Conservation (phyloP, 2,329 filamentous ascomycete species). For the Talaromyces marneffei region DNA sequence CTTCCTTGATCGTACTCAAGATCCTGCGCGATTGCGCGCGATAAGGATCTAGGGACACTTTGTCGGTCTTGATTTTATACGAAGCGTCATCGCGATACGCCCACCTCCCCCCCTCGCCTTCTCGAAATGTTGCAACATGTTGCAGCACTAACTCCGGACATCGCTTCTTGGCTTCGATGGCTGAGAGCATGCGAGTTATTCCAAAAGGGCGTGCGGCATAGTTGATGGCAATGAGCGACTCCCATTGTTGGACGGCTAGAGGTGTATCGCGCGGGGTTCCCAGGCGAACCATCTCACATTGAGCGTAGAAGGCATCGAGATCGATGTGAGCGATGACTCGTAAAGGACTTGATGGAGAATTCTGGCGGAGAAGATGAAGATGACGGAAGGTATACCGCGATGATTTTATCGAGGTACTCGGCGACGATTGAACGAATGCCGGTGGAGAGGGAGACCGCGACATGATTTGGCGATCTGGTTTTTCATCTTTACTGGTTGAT, state of each 20-base stretch:
- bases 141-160: slow-evolving; percentile 81
- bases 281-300: slow-evolving; percentile 89
- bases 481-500: not conserved
- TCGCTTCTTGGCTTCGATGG: slow-evolving; percentile 74
- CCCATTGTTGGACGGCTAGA: slow-evolving; percentile 92
- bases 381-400: slow-evolving; percentile 85
- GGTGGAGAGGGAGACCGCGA: slow-evolving; percentile 69
- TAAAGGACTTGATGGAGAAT: slow-evolving; percentile 66
- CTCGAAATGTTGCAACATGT: slow-evolving; percentile 91
- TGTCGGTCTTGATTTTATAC: slow-evolving; percentile 75
- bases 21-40: slow-evolving; percentile 79
- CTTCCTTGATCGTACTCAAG: slow-evolving; percentile 68
- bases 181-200: slow-evolving; percentile 70
- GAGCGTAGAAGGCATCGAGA: slow-evolving; percentile 94
- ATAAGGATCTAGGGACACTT: slow-evolving; percentile 92
- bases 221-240: slow-evolving; percentile 92
- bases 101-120: slow-evolving; percentile 80
- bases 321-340: slow-evolving; percentile 88
- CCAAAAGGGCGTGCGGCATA: slow-evolving; percentile 81
- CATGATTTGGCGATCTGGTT: slow-evolving; percentile 25
- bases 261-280: slow-evolving; percentile 68
- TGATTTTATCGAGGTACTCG: slow-evolving; percentile 25
- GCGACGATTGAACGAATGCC: slow-evolving; percentile 51
- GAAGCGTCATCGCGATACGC: slow-evolving; percentile 78
- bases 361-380: slow-evolving; percentile 67